Evolutionary conservation across 305 asterid species (phyloP), one percentile per base, ranked within the genome.

Genomic region (Plantago coronopus): DNA sequence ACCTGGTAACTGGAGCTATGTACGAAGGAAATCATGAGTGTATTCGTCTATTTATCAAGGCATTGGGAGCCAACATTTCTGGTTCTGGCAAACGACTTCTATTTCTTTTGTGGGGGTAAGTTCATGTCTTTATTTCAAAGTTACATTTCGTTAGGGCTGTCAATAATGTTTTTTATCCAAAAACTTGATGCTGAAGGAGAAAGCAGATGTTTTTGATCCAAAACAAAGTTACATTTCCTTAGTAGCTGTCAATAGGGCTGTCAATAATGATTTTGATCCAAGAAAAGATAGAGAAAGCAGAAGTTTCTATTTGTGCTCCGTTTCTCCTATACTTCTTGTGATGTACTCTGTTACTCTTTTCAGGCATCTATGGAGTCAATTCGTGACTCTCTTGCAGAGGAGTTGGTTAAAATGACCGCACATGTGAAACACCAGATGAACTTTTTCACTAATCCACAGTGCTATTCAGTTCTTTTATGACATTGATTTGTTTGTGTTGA

Each of bases 341-440:
- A 68, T 59, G n/a, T 16, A 25, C 43, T 61, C 47, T 40, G 54
- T 27, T 67, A 38, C 66, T 34, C 45, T 38, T 56, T 54, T 67
- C 69, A 89, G 97, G 91, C 94, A 50, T 89, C 97, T 72, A 31
- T 89, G 89, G 97, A 89, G 74, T 80, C 97, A 64, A 87, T 89
- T 56, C 97, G 97, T 14, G 91, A 89, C 76, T 89, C 97, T 56
- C 89, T 89, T 72, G 91, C 95, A 12, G 97, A 89, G 83, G 97
- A 89, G 79, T 78, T 89, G 68, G 97, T 89, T 64, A 89, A 86
- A 75, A 71, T 89, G 94, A 90, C 95, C 0, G 96, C 90, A 63
- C 86, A 85, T 81, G 97, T 87, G 61, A 71, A 69, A 44, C 68
- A 50, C 38, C 38, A n/a, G 47, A 16, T 49, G 20, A 42, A 53